Evolutionary conservation across 2,329 filamentous ascomycete genomes (phyloP).

Genomic region (Apiospora marii): DNA sequence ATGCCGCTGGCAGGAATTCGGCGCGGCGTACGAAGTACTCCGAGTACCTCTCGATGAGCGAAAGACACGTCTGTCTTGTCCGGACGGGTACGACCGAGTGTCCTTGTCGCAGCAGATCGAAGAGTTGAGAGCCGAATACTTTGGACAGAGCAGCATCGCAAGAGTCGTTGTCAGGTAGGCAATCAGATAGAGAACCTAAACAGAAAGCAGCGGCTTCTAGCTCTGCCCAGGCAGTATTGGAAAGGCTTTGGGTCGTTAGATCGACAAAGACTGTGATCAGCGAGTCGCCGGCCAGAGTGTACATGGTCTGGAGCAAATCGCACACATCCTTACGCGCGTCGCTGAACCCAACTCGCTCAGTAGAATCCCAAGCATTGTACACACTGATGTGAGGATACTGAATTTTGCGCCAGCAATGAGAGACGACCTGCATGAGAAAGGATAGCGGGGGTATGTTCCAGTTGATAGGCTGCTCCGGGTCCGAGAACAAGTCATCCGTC

Average conservation of each 20-base stretch:
- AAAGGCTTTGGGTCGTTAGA: constrained; percentile 59
- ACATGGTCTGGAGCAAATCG: constrained; percentile 78
- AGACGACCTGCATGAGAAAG: constrained; percentile 69
- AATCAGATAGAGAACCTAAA: constrained; percentile 72
- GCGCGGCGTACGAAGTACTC: constrained; percentile 79
- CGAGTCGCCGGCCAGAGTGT: constrained; percentile 64
- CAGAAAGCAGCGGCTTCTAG: constrained; percentile 70
- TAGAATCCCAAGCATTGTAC: constrained; percentile 73
- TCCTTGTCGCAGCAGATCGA: constrained; percentile 60
- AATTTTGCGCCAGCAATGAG: constrained; percentile 73
- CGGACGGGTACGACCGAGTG: constrained; percentile 64
- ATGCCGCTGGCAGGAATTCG: constrained; percentile 70
- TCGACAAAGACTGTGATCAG: constrained; percentile 66
- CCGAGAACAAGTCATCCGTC: constrained; percentile 64
- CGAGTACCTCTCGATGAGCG: constrained; percentile 75
- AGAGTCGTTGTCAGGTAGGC: constrained; percentile 62
- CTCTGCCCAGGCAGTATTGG: constrained; percentile 61
- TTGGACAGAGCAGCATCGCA: constrained; percentile 66
- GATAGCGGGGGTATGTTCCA: constrained; percentile 68
- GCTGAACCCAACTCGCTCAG: constrained; percentile 71
- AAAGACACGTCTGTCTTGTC: constrained; percentile 72
- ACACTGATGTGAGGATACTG: constrained; percentile 68
- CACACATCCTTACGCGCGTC: constrained; percentile 81
- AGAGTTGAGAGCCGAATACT: constrained; percentile 68
- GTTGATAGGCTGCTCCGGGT: constrained; percentile 51